Evolutionary conservation across 2,329 filamentous ascomycete genomes (phyloP), one percentile per base, ranked within the genome.

Genomic region (Corinectria fuckeliana): DNA sequence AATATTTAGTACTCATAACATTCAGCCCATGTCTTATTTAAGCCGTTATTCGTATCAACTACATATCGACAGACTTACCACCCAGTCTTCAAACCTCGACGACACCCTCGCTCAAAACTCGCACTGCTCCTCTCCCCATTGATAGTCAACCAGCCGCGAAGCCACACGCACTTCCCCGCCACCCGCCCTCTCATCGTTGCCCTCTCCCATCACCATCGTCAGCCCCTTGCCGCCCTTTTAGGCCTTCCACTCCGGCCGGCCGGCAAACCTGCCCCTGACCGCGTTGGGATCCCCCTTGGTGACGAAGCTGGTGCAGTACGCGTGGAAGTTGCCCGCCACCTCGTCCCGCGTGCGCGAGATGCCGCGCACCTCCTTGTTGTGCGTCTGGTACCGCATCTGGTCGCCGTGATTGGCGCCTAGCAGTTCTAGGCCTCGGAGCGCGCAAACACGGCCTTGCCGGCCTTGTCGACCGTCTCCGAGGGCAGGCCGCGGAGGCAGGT

Each of bases 171-270:
- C 50, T 3, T 65, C 60, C 1, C 32, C 67, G 0, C 81, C 81
- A 0, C 81, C 80, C 41, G 79, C 79, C 7, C 78, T 68, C 61
- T 83, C 81, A 63, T 83, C 77, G 62, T 83, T 83, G 0, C 76
- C 81, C 32, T 79, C 72, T 0, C 81, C 81, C 20, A 83, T 73
- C 0, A 79, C 59, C 79, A 83, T 80, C 0, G 78, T 75, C 21
- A 68, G 62, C 0, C 69, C 69, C 36, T 72, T 67, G 1, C 68
- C 68, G 0, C 62, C 56, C 4, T 64, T 69, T 10, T 67, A 66
- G 3, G 75, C 18, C 1, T 57, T 50, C 72, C 71, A 73, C 28
- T 65, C 38, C 1, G 67, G 64, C 0, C 72, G 50, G 13, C 64
- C 42, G 1, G 58, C 54, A 49, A 70, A 72, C 26, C 38, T 68